These are phyloP conservation scores for Lyophyllum semitale DNA, from an alignment of 768 basidiomycete genomes.

Conservation along the genomic window DNA sequence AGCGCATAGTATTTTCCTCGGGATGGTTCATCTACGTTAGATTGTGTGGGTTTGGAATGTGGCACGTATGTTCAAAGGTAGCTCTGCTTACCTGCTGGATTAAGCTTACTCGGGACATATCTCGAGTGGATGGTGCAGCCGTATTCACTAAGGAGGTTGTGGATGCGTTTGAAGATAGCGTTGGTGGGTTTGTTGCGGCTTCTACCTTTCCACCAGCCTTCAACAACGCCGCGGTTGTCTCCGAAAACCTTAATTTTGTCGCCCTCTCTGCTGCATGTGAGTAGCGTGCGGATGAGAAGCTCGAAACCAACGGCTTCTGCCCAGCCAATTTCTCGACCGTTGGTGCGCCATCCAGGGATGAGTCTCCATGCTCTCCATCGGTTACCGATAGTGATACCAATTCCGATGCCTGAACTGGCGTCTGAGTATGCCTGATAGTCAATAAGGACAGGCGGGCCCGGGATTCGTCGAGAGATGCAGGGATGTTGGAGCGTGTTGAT, in stretches of 20 bases:
- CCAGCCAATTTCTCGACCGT: constrained; percentile 42
- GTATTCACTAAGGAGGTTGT: neutral
- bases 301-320: constrained; percentile 45
- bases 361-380: constrained; percentile 37
- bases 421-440: constrained; percentile 41
- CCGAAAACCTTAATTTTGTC: constrained; percentile 30
- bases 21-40: constrained; percentile 38
- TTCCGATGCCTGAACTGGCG: constrained; percentile 36
- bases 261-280: neutral
- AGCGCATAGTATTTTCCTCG: constrained; percentile 21
- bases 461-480: constrained; percentile 23
- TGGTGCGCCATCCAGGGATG: constrained; percentile 28
- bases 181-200: constrained; percentile 34
- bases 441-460: constrained; percentile 18
- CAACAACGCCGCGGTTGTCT: constrained; percentile 42
- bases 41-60: too few species aligned
- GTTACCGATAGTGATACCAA: constrained; percentile 31
- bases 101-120: constrained; percentile 28
- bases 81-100: too few species aligned
- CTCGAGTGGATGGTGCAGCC: constrained; percentile 15
- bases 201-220: constrained; percentile 42
- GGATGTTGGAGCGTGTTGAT: constrained; percentile 7
- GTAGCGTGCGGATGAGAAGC: constrained; percentile 29
- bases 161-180: constrained; percentile 26
- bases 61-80: too few species aligned